Evolutionary conservation across 805 yeast genomes (phyloP).

Genomic region (Metschnikowia lachancei): DNA sequence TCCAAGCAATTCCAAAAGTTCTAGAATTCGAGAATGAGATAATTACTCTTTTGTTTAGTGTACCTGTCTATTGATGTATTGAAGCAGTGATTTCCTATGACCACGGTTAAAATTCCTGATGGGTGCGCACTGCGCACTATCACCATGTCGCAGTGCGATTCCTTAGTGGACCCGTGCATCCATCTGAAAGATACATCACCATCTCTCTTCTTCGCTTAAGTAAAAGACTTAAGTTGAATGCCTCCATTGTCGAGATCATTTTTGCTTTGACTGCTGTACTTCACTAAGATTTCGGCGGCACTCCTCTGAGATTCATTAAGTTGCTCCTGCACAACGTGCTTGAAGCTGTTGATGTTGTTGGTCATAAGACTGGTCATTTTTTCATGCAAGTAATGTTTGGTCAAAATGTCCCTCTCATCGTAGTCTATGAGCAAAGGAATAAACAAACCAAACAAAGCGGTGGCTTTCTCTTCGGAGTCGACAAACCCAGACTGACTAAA

Average conservation of each 20-base stretch:
- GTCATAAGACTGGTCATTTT: constrained; percentile 48
- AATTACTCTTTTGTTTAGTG: neutral
- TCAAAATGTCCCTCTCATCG: constrained; percentile 20
- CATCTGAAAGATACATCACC: neutral
- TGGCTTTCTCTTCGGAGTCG: constrained; percentile 29
- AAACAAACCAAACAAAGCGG: constrained; percentile 31
- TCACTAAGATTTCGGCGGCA: constrained; percentile 44
- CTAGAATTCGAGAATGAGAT: neutral
- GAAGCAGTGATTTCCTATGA: no score
- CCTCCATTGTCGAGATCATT: constrained; percentile 15
- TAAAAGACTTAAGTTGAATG: constrained; percentile 54
- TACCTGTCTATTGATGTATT: neutral
- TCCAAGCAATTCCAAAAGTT: neutral
- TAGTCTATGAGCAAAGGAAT: constrained; percentile 38
- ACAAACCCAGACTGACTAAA: constrained; percentile 37
- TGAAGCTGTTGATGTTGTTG: constrained; percentile 47
- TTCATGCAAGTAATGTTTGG: constrained; percentile 42
- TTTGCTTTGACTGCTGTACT: constrained; percentile 15
- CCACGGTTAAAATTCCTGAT: neutral
- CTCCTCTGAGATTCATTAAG: constrained; percentile 42
- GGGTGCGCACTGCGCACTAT: neutral
- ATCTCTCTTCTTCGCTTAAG: constrained; percentile 2
- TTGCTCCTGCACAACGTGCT: constrained; percentile 38
- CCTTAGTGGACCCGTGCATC: constrained; percentile 4
- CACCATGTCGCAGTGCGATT: no score